Base-by-base conservation (phyloP, 768 basidiomycete genomes). In the Tubosaeta brunneosetosa region DNA sequence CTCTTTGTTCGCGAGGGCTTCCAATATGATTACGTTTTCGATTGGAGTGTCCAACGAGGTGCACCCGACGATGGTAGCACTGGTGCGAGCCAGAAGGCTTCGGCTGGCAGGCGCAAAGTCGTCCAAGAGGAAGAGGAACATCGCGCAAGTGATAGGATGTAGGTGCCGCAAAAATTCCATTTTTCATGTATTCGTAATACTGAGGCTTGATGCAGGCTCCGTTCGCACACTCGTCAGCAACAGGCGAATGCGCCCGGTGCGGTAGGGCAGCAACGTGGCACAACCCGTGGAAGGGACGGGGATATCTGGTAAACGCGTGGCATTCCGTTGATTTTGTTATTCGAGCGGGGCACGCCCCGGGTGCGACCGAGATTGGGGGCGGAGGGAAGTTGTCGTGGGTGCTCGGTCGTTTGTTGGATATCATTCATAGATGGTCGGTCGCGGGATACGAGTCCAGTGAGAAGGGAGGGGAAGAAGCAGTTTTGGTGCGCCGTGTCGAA, bases 11-110 rank as follows among this genome's bases (percentile, higher is more conserved):
- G 94, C 44, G 94, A 97, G 69, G 93, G 94, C 50, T 97, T 91
- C 78, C 94, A 97, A 75, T 99, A 99, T 70, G 97, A 99, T 72
- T 99, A 98, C 63, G 92, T 98, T 66, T 99, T 99, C 64, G 97
- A 99, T 72, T 99, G 97, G 94, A 89, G 86, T 62, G 90, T 94
- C 51, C 91, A 92, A 71, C 81, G 88, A 45, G 78, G 77, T 52
- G 76, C 82, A 12, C 80, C 83, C 56, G 85, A 88, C 9, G 88
- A 91, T 54, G 79, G 77, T 40, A 74, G 74, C 38, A 78, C 78
- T 44, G 77, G 79, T 53, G 74, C 79, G 41, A 80, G 86, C 71
- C 81, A 71, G 73, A 91, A 84, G 70, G 74, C 79, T 31, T 71
- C 76, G 42, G 74, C 79, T 44, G 81, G 82, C 19, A 78, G 88